Percentiles rank a stretch among this genome's conserved stretches.
These are phyloP conservation scores for Cystofilobasidium ferigula DNA, from an alignment of 768 basidiomycete species.

Conservation along the genomic window DNA sequence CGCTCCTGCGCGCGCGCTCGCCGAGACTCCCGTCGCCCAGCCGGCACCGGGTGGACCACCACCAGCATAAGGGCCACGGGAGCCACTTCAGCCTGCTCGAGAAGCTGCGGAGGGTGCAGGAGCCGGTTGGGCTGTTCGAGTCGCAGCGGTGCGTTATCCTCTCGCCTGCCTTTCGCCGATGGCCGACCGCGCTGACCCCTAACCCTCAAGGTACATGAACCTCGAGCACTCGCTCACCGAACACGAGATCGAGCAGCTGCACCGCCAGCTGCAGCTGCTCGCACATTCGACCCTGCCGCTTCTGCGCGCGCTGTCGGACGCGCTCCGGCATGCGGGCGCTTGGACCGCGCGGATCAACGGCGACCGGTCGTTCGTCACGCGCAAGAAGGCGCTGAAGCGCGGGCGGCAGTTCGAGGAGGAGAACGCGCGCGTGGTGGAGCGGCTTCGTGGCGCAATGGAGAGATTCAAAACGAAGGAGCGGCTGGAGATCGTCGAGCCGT, in stretches of 20 bases:
- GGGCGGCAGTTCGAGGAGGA: constrained; percentile 7
- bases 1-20: neutral
- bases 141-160: constrained; percentile 5
- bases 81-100: constrained; percentile 21
- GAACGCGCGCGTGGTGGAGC: constrained; percentile 5
- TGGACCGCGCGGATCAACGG: constrained; percentile 20
- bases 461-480: constrained; percentile 3
- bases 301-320: constrained; percentile 6
- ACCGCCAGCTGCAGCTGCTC: constrained; percentile 17
- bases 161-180: neutral
- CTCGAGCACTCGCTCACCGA: constrained; percentile 6
- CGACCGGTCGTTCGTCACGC: constrained; percentile 18
- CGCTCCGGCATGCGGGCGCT: constrained; percentile 1
- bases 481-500: constrained; percentile 23
- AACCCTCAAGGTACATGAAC: constrained; percentile 22
- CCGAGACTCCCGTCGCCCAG: neutral
- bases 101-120: constrained; percentile 17
- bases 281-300: constrained; percentile 22
- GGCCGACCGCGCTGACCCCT: neutral
- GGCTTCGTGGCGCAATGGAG: neutral
- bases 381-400: neutral
- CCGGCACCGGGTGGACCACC: too few relatives aligned
- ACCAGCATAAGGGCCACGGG: neutral
- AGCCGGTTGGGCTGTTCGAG: constrained; percentile 24
- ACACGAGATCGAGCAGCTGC: constrained; percentile 10